These are phyloP conservation scores for Debaryomyces nepalensis DNA, from an alignment of 1,139 yeast species.

Conservation along the genomic window DNA sequence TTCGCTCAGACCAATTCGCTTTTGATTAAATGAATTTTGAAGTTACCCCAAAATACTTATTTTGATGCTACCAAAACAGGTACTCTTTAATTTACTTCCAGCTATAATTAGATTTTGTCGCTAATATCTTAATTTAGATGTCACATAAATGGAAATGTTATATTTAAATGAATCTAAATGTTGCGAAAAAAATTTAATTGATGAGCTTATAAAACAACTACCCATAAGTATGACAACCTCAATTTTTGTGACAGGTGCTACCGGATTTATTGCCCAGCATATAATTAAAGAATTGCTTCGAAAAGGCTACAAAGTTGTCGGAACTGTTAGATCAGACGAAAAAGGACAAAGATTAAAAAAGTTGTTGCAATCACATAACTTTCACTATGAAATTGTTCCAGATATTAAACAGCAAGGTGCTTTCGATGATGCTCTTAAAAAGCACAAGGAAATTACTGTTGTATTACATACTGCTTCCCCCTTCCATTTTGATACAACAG, in stretches of 20 bases:
- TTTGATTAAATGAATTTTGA: no score
- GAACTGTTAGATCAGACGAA: constrained; percentile 38
- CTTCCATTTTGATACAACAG: constrained; percentile 29
- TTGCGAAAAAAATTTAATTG: no score
- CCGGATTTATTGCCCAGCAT: constrained; percentile 45
- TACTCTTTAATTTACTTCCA: no score
- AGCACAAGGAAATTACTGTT: constrained; percentile 31
- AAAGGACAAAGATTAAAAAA: constrained; percentile 36
- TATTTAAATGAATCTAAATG: no score
- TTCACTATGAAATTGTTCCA: constrained; percentile 33
- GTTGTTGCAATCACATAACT: constrained; percentile 22
- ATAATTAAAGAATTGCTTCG: constrained; percentile 30
- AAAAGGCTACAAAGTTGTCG: constrained; percentile 37
- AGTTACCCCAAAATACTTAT: no score
- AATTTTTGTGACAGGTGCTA: constrained; percentile 46
- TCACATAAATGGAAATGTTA: no score
- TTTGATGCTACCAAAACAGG: no score
- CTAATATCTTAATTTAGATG: no score
- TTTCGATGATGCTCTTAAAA: constrained; percentile 35
- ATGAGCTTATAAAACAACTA: no score
- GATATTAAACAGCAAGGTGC: constrained; percentile 34
- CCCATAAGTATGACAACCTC: neutral
- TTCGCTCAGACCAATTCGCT: no score
- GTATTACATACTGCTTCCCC: constrained; percentile 44
- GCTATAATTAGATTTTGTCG: no score